Evolutionary conservation across 1,139 yeast species (phyloP), one percentile per base, ranked within the genome.

Genomic region (Taiozyma sp.): DNA sequence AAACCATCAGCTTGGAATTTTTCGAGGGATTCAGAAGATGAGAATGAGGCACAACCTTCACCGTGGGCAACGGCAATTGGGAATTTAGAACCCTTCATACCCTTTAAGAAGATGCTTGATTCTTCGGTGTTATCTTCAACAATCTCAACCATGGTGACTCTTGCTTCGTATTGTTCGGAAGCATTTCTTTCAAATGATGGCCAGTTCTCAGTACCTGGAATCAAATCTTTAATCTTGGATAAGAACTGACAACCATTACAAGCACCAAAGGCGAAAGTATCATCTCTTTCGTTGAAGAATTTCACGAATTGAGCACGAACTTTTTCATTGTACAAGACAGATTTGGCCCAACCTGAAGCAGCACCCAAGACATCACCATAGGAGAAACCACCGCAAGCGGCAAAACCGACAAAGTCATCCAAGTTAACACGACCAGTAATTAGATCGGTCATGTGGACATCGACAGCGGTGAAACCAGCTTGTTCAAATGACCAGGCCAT

Each of bases 31-130:
- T 72, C 75, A 9, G 54, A 54, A 32, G 54, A 48, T 19, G 69
- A 59, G 68, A 91, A 95, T 46, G 76, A 71, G 22, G 97, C 98
- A 61, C 90, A 82, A 62, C 99, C 99, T 74, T 95, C 99, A 62
- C 99, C 99, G 65, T 95, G 99, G 6, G 99, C 99, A 58, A 93
- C 99, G 29, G 95, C 97, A 69, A 93, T 89, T 50, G 99, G 99
- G 63, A 95, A 71, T 62, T 83, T 81, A 14, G 98, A 88, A 10
- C 97, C 96, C 65, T 83, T 80, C 99, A 95, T 91, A 50, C 87
- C 91, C 53, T 85, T 77, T 61, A 91, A 80, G 78, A 95, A 93
- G 53, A 93, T 82, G 44, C 87, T 80, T 56, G 81, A 79, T 52
- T 74, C 71, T 35, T 71, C 76, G 26, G 73, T 40, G 19, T 47